Evolutionary conservation across 139 green algal genomes (phyloP), one percentile per base, ranked within the genome.

Genomic region (Volvox reticuliferus): DNA sequence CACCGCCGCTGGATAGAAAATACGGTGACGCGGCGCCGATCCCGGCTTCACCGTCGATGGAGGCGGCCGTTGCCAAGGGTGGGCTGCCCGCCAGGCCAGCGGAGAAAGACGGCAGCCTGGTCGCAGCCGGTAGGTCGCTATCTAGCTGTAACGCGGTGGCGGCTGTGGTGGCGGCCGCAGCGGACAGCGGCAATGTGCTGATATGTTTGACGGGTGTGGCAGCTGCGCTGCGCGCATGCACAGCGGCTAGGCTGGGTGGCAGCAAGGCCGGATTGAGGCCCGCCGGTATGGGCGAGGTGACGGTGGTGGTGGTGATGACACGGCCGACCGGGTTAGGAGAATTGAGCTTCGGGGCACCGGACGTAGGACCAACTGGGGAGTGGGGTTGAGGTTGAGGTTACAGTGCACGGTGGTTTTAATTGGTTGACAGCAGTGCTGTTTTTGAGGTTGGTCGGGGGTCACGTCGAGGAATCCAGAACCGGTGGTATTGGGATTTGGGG

Each of bases 141-240:
- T 89, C 83, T 17, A 69, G 26, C 71, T 79, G 65, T 30, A 28
- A 28, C 5, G 21, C 65, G 65, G 65, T 28, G 71, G 67, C 44
- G 44, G 22, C 67, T 75, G 67, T 75, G 67, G 67, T 75, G 9
- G 67, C 67, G 73, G 28, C 77, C 33, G 77, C 33, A 61, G 5
- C 17, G 30, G 16, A 28, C 21, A 82, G 13, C 1, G 36, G 37
- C 78, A 67, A 18, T 22, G 79, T 21, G 26, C 3, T 21, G 19
- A 44, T n/a, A 65, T 67, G 37, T 71, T 89, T 89, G 44, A 89
- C 37, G 69, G 85, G 85, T 1, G 85, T 89, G 69, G 26, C 69
- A 44, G 69, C 37, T 19, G 85, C n/a, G 44, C 85, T 89, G 69
- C 85, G 85, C 0, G 69, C 85, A 50, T 90, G 86, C 55, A 18